Evolutionary conservation across 2,329 filamentous ascomycete genomes (phyloP).

Genomic region (Aspergillus uvarum): DNA sequence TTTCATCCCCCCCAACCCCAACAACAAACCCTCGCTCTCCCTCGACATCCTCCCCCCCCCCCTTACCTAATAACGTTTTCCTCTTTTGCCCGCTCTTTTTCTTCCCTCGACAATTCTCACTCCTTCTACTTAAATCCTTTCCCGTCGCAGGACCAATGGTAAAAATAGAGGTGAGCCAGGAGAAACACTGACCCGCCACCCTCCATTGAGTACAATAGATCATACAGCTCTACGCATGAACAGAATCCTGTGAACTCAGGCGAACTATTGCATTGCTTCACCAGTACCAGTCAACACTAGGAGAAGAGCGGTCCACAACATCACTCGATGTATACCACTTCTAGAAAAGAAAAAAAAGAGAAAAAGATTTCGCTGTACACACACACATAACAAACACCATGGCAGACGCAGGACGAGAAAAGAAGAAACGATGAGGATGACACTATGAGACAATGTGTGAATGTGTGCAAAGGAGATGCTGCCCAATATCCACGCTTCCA

Average conservation of each 20-base stretch:
- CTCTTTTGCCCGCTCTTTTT: background rate
- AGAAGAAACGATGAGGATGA: slow-evolving; percentile 21
- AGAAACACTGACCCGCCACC: background rate
- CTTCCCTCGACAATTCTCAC: background rate
- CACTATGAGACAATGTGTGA: slow-evolving; percentile 27
- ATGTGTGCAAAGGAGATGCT: slow-evolving; percentile 29
- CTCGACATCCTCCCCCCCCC: background rate
- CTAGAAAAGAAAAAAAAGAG: background rate
- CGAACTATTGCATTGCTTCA: background rate
- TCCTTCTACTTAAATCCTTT: background rate
- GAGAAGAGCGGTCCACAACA: background rate
- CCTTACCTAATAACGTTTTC: background rate
- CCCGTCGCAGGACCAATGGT: background rate
- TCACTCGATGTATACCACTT: background rate
- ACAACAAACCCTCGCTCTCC: too few species aligned
- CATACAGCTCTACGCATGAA: background rate
- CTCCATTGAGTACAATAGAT: background rate
- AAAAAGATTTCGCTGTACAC: slow-evolving; percentile 6
- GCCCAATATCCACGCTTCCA: slow-evolving; percentile 25
- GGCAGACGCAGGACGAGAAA: slow-evolving; percentile 14
- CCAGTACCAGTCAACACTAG: background rate
- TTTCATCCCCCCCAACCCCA: background rate
- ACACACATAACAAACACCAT: slow-evolving; percentile 7
- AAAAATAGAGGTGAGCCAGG: too few species aligned
- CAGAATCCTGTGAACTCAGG: background rate